Conservation (phyloP, 2,329 filamentous ascomycete species). For the Arthroderma sp. region DNA sequence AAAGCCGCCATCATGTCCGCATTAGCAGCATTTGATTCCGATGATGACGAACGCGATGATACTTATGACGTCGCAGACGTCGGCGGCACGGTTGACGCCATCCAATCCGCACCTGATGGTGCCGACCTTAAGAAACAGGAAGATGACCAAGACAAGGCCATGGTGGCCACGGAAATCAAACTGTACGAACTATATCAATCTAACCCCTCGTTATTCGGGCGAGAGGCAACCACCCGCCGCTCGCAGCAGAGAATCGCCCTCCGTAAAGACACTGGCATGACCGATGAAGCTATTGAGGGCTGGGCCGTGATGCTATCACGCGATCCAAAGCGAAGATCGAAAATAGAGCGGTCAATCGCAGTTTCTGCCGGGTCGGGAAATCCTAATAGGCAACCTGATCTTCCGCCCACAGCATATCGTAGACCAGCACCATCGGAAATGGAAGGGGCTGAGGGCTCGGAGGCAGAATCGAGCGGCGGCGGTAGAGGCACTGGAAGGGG, state of each 20-base stretch:
- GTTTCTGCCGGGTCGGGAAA: constrained; percentile 43
- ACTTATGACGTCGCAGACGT: constrained; percentile 91
- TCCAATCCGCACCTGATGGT: constrained; percentile 33
- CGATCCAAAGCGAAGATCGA: constrained; percentile 53
- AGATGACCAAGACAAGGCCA: constrained; percentile 7
- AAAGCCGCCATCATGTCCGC: constrained; percentile 84
- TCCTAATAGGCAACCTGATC: constrained; percentile 39
- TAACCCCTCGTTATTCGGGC: constrained; percentile 52
- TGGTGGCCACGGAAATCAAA: constrained; percentile 42
- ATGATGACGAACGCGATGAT: constrained; percentile 93
- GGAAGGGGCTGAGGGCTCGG: constrained; percentile 8
- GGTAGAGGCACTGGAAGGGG: constrained; percentile 37
- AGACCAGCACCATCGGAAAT: constrained; percentile 16
- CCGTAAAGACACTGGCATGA: constrained; percentile 69
- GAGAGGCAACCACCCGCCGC: constrained; percentile 58
- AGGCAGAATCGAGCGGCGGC: constrained; percentile 16
- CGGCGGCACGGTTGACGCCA: constrained; percentile 64
- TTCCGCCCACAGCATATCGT: constrained; percentile 55
- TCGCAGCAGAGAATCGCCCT: constrained; percentile 50
- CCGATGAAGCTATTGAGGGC: constrained; percentile 85
- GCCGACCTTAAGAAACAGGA: constrained; percentile 33
- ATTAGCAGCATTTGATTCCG: constrained; percentile 75
- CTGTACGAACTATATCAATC: constrained; percentile 62
- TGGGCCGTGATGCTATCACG: constrained; percentile 79
- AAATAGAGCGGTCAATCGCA: constrained; percentile 57